A percentile compares a stretch with the other conserved stretches of the same genome.
Evolutionary conservation across 2,329 filamentous ascomycete genomes (phyloP).

Genomic region (Trichoderma lentiforme): DNA sequence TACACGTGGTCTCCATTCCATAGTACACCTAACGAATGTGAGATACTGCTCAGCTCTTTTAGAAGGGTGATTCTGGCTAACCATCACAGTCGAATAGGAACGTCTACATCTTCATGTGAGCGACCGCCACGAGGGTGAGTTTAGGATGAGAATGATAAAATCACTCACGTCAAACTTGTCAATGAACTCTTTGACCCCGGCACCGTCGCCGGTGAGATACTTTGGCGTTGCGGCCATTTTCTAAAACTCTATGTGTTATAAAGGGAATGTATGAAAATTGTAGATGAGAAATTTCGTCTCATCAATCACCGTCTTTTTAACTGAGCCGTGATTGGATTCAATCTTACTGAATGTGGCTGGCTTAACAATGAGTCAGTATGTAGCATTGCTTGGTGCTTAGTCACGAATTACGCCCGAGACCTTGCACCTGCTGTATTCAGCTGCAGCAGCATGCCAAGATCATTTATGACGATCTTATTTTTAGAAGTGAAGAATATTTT

Average conservation of each 20-base stretch:
- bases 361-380: not conserved
- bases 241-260: not conserved
- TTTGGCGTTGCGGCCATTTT: constrained; percentile 41
- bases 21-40: constrained; percentile 67
- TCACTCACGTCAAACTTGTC: constrained; percentile 83
- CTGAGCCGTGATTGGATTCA: not conserved
- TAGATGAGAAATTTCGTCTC: not conserved
- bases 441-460: not conserved
- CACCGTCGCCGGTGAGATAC: constrained; percentile 74
- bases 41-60: constrained; percentile 10
- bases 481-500: not conserved
- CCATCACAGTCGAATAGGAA: constrained; percentile 98
- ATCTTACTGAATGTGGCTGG: not conserved
- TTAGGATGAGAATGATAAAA: constrained; percentile 20
- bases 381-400: not conserved
- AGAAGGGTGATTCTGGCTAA: constrained; percentile 39
- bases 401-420: not conserved
- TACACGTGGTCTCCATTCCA: constrained; percentile 95
- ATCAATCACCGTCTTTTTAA: not conserved
- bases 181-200: constrained; percentile 77
- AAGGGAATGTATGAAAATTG: not conserved
- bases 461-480: not conserved
- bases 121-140: not conserved
- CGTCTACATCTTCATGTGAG: constrained; percentile 36
- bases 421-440: not conserved